Base-by-base conservation (phyloP, 192 early-diverging fungal genomes). In the Coemansia sp. region DNA sequence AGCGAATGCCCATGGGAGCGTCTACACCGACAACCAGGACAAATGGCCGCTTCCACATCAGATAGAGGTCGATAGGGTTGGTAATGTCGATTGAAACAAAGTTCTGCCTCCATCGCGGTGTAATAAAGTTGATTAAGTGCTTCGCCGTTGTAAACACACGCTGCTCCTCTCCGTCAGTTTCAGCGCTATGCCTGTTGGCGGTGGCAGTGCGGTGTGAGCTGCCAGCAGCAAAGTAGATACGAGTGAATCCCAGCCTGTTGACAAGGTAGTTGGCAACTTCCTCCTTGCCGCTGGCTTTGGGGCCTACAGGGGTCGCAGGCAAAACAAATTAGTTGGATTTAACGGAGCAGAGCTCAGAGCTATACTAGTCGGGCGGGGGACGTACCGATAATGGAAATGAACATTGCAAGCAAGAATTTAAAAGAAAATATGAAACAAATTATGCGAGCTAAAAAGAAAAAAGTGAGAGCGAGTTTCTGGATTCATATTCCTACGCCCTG, bases 1-100 rank as follows among this genome's bases (percentile, higher is more conserved):
- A 93, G 33, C 95, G 88, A 20, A 89, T 70, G 26, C 72, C 74
- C 24, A 87, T 69, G 0, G 93, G 91, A n/a, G 92, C 91, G 53
- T 96, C 91, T 5, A 99, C 83, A n/a, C 89, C 86, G 1, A 96
- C 84, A 9, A 96, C 69, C 8, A 97, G 76, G 34, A 95, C 88
- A 80, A 95, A 93, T 0, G 92, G 92, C n/a, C 79, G 74, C 71
- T 82, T 83, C 67, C 70, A 69, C 62, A 93, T 75, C 16, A 83
- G 51, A 45, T 86, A 77, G 48, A 93, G 74, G n/a, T 87, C 85
- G 11, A 81, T 60, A 13, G 80, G 65, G 37, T 60, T 77, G 11
- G 82, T 75, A 38, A 93, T 71, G 40, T 90, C 82, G 58, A 85
- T 86, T 9, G 91, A 88, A 3, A 94, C 90, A 76, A 86, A 94